Base-by-base conservation (phyloP, 306 rosid species). In the Quercus agrifolia region DNA sequence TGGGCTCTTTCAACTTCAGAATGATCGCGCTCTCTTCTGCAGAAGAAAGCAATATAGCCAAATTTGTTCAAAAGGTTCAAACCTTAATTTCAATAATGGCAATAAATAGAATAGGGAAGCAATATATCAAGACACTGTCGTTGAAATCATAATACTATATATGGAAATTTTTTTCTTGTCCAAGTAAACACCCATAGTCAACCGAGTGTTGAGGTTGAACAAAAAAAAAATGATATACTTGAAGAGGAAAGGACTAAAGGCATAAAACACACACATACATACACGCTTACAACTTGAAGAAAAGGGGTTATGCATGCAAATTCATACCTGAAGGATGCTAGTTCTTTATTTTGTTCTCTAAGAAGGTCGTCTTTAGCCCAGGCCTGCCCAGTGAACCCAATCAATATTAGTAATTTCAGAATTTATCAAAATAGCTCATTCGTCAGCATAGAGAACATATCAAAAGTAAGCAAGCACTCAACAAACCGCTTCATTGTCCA, bases 281-380 rank as follows among this genome's bases (percentile, higher is more conserved):
- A 27, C 15, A 59, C 23, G 2, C 31, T 19, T 27, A 21, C 15
- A 11, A 59, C 52, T 33, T 35, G 6, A 19, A 68, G 51, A 68
- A 33, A 68, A 35, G 8, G 27, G 72, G 17, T 14, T 33, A 18
- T 38, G 6, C 14, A n/a, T 33, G 64, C 30, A 85, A 77, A 83
- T 28, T 78, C 83, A 76, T 85, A 96, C 99, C 99, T 90, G 87
- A 90, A 88, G 61, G 85, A 88, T 64, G 94, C 96, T 66, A 96
- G 81, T 82, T 96, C 97, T 81, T 90, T 87, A 85, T 89, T 90
- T 85, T 96, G 98, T 77, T 93, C 98, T 31, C 92, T 87, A 54
- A 96, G 94, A 80, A 91, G 93, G 82, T 88, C 96, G 79, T 96
- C 96, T 77, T 96, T 91, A 67, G 98, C 99, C 99, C 99, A 96